These are phyloP conservation scores for Dryas octopetala DNA, from an alignment of 306 rosid genomes.

Conservation along the genomic window DNA sequence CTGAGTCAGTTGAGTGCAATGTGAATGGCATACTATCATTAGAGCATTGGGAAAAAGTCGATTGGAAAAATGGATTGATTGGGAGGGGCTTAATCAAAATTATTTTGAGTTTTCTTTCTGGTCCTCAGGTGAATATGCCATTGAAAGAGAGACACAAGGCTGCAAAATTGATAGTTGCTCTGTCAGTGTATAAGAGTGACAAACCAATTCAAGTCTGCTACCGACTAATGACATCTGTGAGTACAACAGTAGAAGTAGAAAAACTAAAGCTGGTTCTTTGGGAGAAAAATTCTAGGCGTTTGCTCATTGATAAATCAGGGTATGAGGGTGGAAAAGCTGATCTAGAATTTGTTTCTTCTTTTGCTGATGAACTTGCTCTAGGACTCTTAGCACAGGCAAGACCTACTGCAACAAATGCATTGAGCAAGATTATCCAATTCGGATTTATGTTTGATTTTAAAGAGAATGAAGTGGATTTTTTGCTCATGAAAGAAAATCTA, in stretches of 20 bases:
- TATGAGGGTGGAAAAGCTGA: background rate
- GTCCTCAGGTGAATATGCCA: constrained; percentile 11
- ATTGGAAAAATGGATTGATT: constrained; percentile 10
- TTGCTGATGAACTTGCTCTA: constrained; percentile 22
- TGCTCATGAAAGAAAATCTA: constrained; percentile 23
- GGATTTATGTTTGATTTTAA: background rate
- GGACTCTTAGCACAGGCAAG: background rate
- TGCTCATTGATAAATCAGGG: constrained; percentile 3
- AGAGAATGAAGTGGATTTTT: constrained; percentile 14
- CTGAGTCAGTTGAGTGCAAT: constrained; percentile 17
- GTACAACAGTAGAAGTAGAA: constrained; percentile 7
- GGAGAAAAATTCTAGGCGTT: constrained; percentile 15
- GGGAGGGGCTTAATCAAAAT: constrained; percentile 17
- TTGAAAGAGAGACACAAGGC: constrained; percentile 13
- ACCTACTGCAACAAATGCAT: background rate
- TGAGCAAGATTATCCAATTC: constrained; percentile 17
- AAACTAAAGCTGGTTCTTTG: constrained; percentile 20
- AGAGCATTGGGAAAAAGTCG: constrained; percentile 1
- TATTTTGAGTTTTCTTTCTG: constrained; percentile 21
- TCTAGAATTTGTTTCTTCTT: constrained; percentile 21
- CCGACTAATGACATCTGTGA: background rate
- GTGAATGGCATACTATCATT: background rate
- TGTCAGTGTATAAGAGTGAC: constrained; percentile 8
- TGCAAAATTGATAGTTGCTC: background rate
- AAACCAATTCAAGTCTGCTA: constrained; percentile 13